Conservation (phyloP, 164 flowering plant species). For the Vitis rupestris region DNA sequence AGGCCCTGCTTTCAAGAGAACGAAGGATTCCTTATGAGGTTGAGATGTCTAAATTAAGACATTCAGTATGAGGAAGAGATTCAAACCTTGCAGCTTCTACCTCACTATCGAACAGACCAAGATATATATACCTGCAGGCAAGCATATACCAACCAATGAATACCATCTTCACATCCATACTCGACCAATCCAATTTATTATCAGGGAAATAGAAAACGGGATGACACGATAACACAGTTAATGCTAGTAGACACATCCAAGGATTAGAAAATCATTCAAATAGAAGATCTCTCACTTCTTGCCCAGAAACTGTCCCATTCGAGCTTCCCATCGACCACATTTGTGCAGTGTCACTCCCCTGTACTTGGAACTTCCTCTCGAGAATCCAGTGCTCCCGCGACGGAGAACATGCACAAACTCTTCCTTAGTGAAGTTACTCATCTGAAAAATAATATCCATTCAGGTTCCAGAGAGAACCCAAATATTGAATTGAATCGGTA, state of each 20-base stretch:
- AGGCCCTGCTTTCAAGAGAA: slow-evolving; percentile 31
- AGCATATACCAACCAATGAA: slow-evolving; percentile 6
- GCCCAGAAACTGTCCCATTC: slow-evolving; percentile 49
- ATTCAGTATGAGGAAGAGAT: not conserved
- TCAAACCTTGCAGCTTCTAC: slow-evolving; percentile 48
- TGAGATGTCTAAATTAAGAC: not conserved
- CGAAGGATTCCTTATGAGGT: not conserved
- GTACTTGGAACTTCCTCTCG: slow-evolving; percentile 47
- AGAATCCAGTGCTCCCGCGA: slow-evolving; percentile 42
- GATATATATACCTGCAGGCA: slow-evolving; percentile 45
- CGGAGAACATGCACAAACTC: slow-evolving; percentile 45
- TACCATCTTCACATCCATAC: not conserved
- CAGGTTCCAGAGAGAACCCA: not conserved
- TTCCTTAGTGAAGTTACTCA: slow-evolving; percentile 40
- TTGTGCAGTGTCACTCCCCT: slow-evolving; percentile 54
- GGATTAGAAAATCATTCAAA: not conserved
- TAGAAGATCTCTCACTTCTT: slow-evolving; percentile 33
- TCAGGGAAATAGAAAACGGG: no score
- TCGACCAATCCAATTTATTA: not conserved
- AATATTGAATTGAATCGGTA: not conserved
- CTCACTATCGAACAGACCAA: slow-evolving; percentile 46
- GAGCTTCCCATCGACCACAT: slow-evolving; percentile 58
- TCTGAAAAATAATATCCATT: slow-evolving; percentile 22
- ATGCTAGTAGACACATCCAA: not conserved
- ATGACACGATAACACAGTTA: no score